These are phyloP conservation scores for Marasmius tenuissimus DNA, from an alignment of 1,284 basidiomycete species.

Conservation along the genomic window DNA sequence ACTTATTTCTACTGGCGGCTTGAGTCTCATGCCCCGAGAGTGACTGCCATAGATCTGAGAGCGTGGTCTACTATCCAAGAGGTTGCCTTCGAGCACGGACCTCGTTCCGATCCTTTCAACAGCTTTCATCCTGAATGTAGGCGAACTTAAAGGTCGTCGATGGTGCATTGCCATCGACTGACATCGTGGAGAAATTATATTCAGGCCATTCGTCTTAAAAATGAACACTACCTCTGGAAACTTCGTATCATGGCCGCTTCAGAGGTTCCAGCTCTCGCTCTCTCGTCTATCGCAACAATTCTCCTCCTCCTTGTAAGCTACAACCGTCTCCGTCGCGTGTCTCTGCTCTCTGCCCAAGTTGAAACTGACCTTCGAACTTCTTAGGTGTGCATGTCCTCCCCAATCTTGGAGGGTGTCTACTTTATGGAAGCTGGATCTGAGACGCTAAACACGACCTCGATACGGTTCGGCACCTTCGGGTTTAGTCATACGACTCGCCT, in stretches of 20 bases:
- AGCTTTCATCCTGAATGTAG: too few species aligned
- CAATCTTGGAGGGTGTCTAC: neutral
- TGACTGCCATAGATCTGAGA: too few species aligned
- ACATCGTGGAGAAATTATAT: too few species aligned
- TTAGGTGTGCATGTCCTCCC: neutral
- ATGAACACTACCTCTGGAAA: too few species aligned
- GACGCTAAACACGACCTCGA: neutral
- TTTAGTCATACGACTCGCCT: neutral
- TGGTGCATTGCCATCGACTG: too few species aligned
- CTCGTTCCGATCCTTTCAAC: too few species aligned
- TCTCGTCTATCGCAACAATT: neutral
- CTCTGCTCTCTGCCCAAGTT: neutral
- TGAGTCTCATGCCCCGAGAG: too few species aligned
- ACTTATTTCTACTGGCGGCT: too few species aligned
- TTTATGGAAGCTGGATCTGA: neutral
- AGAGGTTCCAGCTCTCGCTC: neutral
- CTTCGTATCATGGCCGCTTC: neutral
- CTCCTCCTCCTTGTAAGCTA: neutral
- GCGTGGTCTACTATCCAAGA: too few species aligned
- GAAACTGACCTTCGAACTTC: neutral
- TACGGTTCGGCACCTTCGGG: neutral
- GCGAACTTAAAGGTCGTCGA: too few species aligned
- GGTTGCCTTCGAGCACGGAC: too few species aligned
- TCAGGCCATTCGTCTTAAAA: too few species aligned
- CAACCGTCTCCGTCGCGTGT: neutral